These are phyloP conservation scores for Pestalotiopsis sp. DNA, from an alignment of 2,329 filamentous ascomycete species.

Conservation along the genomic window DNA sequence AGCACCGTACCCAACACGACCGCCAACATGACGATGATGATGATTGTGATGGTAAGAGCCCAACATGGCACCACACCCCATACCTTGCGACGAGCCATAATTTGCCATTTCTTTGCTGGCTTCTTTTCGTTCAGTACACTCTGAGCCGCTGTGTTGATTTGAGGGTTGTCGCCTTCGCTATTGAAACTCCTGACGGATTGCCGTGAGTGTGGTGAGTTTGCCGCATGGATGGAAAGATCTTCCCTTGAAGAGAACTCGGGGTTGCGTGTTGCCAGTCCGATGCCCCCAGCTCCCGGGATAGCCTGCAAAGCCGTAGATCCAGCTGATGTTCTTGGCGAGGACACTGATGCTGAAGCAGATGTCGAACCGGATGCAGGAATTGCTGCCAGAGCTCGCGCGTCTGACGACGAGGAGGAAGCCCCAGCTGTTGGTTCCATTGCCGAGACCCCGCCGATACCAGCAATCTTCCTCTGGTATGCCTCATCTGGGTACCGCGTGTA, in stretches of 20 bases:
- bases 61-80: conserved; percentile 64
- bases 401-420: conserved; percentile 11
- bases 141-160: conserved; percentile 54
- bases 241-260: conserved; percentile 64
- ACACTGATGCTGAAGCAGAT: conserved; percentile 11
- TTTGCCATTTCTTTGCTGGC: conserved; percentile 52
- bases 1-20: conserved; percentile 60
- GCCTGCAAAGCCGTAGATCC: conserved; percentile 19
- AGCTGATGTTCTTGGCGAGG: conserved; percentile 14
- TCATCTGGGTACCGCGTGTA: conserved; percentile 90
- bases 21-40: conserved; percentile 53
- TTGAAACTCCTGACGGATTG: conserved; percentile 54
- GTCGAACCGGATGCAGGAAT: neutral
- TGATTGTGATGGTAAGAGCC: conserved; percentile 54
- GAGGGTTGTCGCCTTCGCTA: conserved; percentile 53
- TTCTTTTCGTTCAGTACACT: conserved; percentile 49
- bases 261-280: conserved; percentile 62
- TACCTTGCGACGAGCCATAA: conserved; percentile 53
- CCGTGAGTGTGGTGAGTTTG: conserved; percentile 46
- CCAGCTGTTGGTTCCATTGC: neutral
- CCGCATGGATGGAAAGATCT: conserved; percentile 40
- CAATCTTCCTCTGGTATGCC: conserved; percentile 57
- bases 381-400: neutral
- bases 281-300: conserved; percentile 60
- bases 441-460: conserved; percentile 28